Percentiles rank a stretch among this genome's conserved stretches.
phyloP scores from a whole-genome alignment of 768 basidiomycete species.

The Mycena albidolilacea region DNA sequence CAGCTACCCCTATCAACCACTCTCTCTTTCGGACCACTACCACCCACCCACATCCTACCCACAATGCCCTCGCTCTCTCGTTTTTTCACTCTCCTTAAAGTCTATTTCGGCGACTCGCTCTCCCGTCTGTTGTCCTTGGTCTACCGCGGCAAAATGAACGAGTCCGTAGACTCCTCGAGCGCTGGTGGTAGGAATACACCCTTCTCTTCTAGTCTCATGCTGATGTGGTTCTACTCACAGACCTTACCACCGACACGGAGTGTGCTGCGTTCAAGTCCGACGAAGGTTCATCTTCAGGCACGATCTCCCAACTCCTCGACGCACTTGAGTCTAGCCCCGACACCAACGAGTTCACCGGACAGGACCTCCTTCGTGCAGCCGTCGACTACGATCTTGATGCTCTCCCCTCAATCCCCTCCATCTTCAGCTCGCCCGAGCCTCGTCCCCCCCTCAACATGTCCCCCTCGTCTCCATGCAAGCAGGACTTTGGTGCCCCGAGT shows the following conservation, averaged over 20 bases:
- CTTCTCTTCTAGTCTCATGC: background rate
- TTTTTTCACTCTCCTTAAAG: constrained; percentile 18
- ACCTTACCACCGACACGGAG: background rate
- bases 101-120: constrained; percentile 8
- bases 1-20: constrained; percentile 10
- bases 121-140: constrained; percentile 2
- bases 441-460: background rate
- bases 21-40: constrained; percentile 13
- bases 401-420: constrained; percentile 24
- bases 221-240: background rate
- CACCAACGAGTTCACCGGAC: background rate
- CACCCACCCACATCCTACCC: background rate
- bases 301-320: background rate
- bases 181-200: background rate
- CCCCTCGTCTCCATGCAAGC: background rate
- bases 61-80: constrained; percentile 13
- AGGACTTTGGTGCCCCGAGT: constrained; percentile 23
- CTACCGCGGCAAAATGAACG: background rate
- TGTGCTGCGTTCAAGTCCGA: background rate
- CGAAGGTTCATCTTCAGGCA: background rate
- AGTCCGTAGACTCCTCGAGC: background rate
- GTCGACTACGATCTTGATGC: constrained; percentile 3
- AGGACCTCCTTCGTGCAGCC: constrained; percentile 5
- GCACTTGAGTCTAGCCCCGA: background rate
- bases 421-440: constrained; percentile 9